phyloP scores from a whole-genome alignment of 139 green algal genomes.

The Tetradesmus lagerheimii region DNA sequence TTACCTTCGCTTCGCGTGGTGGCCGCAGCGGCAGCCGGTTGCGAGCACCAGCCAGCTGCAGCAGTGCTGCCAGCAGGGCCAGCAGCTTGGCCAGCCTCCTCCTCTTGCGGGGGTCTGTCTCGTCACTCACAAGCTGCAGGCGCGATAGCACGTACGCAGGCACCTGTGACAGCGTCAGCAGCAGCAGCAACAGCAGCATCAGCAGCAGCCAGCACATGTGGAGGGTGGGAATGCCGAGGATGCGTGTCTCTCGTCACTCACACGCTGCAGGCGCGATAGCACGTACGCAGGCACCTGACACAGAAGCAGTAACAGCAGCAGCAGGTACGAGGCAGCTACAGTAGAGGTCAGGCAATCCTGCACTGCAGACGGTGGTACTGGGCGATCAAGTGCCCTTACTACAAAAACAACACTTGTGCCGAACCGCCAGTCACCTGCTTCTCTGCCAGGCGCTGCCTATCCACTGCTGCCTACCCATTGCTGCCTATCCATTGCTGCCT shows the following conservation, averaged over 20 bases:
- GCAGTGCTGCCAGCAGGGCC: conserved; percentile 50
- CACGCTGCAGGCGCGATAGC: conserved; percentile 24
- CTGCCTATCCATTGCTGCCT: no score
- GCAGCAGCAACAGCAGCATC: neutral
- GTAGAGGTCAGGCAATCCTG: no score
- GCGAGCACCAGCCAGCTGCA: conserved; percentile 32
- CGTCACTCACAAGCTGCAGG: neutral
- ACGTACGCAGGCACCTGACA: conserved; percentile 47
- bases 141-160: conserved; percentile 48
- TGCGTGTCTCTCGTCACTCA: neutral
- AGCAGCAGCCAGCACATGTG: conserved; percentile 7
- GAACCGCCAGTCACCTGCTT: no score
- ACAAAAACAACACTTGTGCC: no score
- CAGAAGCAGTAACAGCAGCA: neutral
- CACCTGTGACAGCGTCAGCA: conserved; percentile 31
- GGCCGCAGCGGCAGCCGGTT: neutral
- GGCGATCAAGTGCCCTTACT: no score
- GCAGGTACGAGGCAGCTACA: no score
- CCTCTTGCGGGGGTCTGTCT: neutral
- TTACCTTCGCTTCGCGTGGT: neutral
- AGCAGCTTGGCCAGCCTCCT: conserved; percentile 25
- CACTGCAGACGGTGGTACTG: no score
- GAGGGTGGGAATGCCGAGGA: no score
- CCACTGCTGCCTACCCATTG: conserved; percentile 8
- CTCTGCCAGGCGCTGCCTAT: neutral